Base-by-base conservation (phyloP, 371 early-diverging fungal genomes). In the Mortierella sp. region DNA sequence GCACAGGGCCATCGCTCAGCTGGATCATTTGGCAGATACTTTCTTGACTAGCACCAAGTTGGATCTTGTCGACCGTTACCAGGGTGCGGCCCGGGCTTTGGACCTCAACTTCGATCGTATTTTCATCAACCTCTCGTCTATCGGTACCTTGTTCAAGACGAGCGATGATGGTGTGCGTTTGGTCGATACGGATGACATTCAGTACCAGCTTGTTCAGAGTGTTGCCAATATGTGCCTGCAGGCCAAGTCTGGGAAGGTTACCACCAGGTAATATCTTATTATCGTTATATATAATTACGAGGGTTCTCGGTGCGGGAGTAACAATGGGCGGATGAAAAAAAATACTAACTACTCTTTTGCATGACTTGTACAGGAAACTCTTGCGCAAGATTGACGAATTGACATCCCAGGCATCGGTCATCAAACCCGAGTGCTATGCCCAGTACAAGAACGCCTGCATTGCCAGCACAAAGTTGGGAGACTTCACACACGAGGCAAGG, bases 101-200 rank as follows among this genome's bases (percentile, higher is more conserved):
- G 95, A 95, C 47, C 83, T 92, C 71, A 94, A 93, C 72, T 90
- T 94, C 2, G 95, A 96, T 75, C 88, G 93, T 24, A 91, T 94
- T 83, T 88, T 93, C 73, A 91, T 94, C 26, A 92, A 94, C 72
- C 76, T 94, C 55, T 89, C 92, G 0, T 91, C 71, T 1, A 55
- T 86, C 13, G 71, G 71, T 14, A 52, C 82, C 9, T 63, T 83
- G 79, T 80, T 84, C 72, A 79, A 80, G 48, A 54, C 76, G 72
- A 80, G 24, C 63, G 82, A 82, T 70, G 83, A 83, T 52, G 85
- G 76, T 11, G 52, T 86, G 19, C 81, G 79, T 8, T 50, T 80
- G 38, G 92, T 90, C 45, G 95, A 93, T 60, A 73, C 87, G 31
- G 93, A 91, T 19, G 83, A 87, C 72, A 83, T 95, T 57, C 91